Evolutionary conservation across 2,329 filamentous ascomycete genomes (phyloP).

Genomic region (Aspergillus aculeatus): DNA sequence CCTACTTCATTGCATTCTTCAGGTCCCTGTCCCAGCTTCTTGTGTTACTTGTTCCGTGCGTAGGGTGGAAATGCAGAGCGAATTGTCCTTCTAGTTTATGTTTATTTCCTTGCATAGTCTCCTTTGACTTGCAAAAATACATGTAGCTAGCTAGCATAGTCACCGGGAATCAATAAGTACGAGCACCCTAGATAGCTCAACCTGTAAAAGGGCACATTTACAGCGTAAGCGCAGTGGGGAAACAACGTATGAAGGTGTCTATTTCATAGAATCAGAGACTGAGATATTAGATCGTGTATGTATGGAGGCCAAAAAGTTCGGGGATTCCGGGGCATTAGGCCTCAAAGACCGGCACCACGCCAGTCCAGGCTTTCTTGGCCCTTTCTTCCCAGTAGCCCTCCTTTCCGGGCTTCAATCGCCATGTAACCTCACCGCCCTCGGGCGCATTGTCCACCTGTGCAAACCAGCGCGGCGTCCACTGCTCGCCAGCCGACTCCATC

Average conservation of each 20-base stretch:
- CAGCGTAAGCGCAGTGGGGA: too few relatives aligned
- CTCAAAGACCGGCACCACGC: conserved; percentile 56
- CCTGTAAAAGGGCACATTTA: not conserved
- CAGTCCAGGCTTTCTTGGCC: conserved; percentile 64
- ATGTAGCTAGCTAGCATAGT: not conserved
- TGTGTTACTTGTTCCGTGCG: not conserved
- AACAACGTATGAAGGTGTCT: too few relatives aligned
- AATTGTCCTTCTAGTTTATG: not conserved
- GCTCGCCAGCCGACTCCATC: conserved; percentile 71
- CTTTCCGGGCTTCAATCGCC: conserved; percentile 75
- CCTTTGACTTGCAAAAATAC: not conserved
- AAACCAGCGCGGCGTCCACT: conserved; percentile 81
- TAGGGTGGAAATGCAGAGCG: not conserved
- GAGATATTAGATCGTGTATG: not conserved
- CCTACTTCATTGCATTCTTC: not conserved
- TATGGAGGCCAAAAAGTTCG: not conserved
- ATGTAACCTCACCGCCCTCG: conserved; percentile 46
- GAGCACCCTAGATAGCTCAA: not conserved
- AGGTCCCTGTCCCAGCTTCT: not conserved
- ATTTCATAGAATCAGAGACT: too few relatives aligned
- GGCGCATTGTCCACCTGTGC: conserved; percentile 56
- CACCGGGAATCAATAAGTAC: not conserved
- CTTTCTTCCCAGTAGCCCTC: conserved; percentile 95
- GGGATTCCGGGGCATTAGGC: not conserved
- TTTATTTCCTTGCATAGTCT: not conserved